Conservation (phyloP, 208 protist genomes). For the Wallacemonas sp. region DNA sequence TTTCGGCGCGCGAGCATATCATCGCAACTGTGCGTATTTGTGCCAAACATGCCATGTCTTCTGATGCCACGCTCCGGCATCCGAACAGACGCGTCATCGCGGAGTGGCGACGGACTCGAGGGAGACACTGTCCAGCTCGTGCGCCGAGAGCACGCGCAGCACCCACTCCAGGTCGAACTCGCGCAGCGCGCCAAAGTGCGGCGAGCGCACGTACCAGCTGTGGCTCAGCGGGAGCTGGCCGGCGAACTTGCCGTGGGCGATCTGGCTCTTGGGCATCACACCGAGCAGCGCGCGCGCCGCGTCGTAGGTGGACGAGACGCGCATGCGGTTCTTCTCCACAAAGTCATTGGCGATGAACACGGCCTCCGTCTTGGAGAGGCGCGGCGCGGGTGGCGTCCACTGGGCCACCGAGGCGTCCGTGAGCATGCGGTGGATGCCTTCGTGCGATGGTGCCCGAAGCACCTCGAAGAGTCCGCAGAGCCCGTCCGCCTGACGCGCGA, state of each 20-base stretch:
- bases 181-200: constrained; percentile 84
- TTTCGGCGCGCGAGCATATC: too few species aligned
- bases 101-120: too few species aligned
- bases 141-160: constrained; percentile 50
- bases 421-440: constrained; percentile 34
- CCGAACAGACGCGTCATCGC: too few species aligned
- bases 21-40: too few species aligned
- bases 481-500: constrained; percentile 36
- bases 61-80: too few species aligned
- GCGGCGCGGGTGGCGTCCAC: constrained; percentile 56
- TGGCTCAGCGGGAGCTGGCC: constrained; percentile 69
- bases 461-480: constrained; percentile 60
- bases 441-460: constrained; percentile 55
- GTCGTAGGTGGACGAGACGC: constrained; percentile 66
- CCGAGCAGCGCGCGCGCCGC: constrained; percentile 68
- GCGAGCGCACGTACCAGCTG: constrained; percentile 84
- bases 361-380: constrained; percentile 52
- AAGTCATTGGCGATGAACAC: constrained; percentile 82
- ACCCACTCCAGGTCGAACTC: constrained; percentile 87
- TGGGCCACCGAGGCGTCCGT: constrained; percentile 14
- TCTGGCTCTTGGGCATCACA: constrained; percentile 71
- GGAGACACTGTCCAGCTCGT: constrained; percentile 35
- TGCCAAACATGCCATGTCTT: too few species aligned
- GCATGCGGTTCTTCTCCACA: constrained; percentile 78
- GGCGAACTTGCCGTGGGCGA: constrained; percentile 75